phyloP scores from a whole-genome alignment of 148 eudicot genomes.

The Rhododendron vialii region DNA sequence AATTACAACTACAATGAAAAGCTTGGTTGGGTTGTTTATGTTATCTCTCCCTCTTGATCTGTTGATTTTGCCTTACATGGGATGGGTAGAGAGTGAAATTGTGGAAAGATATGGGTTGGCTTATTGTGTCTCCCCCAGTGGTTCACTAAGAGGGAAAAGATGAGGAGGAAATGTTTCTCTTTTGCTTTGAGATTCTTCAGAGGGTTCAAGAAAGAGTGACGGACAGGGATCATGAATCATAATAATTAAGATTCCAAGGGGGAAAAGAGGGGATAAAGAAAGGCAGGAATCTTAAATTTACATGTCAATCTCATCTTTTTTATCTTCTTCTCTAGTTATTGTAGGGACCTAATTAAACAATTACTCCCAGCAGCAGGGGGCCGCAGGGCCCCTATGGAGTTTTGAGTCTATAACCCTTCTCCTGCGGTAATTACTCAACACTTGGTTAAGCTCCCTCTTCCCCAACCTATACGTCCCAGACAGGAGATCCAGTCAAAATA shows the following conservation, averaged over 20 bases:
- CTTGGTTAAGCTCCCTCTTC: not conserved
- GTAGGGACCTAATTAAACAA: not conserved
- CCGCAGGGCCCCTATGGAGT: not conserved
- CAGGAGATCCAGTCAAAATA: not conserved
- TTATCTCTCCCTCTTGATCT: not conserved
- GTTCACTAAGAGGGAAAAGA: constrained; percentile 3
- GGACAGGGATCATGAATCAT: not conserved
- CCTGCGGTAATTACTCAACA: not conserved
- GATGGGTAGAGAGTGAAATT: not conserved
- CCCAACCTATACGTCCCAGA: not conserved
- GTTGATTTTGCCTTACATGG: constrained; percentile 5
- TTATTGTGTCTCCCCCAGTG: not conserved
- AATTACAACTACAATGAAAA: not conserved
- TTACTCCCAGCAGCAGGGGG: not conserved
- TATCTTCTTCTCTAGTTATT: not conserved
- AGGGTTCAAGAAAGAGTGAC: constrained; percentile 1
- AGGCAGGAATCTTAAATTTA: constrained; percentile 6
- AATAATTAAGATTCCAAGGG: not conserved
- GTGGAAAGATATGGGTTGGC: not conserved
- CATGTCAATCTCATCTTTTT: not conserved
- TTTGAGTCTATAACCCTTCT: not conserved
- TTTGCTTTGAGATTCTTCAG: constrained; percentile 11
- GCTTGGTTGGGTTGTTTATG: not conserved
- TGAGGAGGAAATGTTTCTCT: constrained; percentile 8
- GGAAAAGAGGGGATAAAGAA: constrained; percentile 7